These are phyloP conservation scores for Grigorovia yakushimaensis DNA, from an alignment of 805 yeast species.

Conservation along the genomic window DNA sequence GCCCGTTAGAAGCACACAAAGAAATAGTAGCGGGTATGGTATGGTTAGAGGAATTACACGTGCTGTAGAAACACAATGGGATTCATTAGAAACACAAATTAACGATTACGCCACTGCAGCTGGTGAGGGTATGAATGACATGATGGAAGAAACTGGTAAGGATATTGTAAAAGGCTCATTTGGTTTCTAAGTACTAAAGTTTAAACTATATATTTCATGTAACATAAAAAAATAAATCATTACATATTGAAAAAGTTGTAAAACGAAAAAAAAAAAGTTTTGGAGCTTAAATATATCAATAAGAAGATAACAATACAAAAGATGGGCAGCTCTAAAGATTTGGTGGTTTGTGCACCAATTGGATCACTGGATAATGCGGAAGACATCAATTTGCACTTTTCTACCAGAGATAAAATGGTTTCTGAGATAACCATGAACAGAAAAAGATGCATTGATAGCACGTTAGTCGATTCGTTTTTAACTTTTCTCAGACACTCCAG, in stretches of 20 bases:
- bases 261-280: background rate
- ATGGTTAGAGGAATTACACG: conserved; percentile 33
- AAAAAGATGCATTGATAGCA: conserved; percentile 23
- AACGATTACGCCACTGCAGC: conserved; percentile 49
- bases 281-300: background rate
- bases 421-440: conserved; percentile 18
- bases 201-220: background rate
- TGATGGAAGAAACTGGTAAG: conserved; percentile 40
- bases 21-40: conserved; percentile 34
- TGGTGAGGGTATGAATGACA: conserved; percentile 45
- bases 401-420: conserved; percentile 7
- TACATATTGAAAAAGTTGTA: too few relatives aligned
- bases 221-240: too few relatives aligned
- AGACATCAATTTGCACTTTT: conserved; percentile 12
- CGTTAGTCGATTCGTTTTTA: conserved; percentile 24
- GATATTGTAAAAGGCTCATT: conserved; percentile 43
- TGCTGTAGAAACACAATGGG: conserved; percentile 43
- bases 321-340: background rate
- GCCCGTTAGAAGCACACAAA: conserved; percentile 36
- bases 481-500: conserved; percentile 24
- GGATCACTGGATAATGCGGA: conserved; percentile 6
- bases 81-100: conserved; percentile 42
- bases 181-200: conserved; percentile 33
- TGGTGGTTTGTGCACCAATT: conserved; percentile 4
- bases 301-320: too few relatives aligned